Evolutionary conservation across 306 rosid genomes (phyloP), one percentile per base, ranked within the genome.

Genomic region (Chamaecrista fasciculata): DNA sequence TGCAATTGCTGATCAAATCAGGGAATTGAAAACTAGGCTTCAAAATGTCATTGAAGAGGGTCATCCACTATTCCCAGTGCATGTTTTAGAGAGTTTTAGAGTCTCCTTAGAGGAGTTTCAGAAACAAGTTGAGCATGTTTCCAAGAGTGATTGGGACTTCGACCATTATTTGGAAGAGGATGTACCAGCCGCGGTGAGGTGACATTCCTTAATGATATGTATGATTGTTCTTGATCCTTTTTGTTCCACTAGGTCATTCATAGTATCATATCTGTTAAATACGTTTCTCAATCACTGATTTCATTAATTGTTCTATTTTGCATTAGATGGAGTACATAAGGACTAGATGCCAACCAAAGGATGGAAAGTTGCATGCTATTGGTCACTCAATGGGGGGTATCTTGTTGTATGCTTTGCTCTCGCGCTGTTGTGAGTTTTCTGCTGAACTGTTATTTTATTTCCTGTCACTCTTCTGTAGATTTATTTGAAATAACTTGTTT

Each of bases 331-430:
- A 86, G 79, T 86, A 93, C 77, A 86, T 93, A 84, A 86, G 80
- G 78, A 75, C 71, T 72, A 81, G 73, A 7, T 80, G 91, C 79
- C 78, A 85, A 72, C 97, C 97, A 46, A 81, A 59, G 60, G 96
- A 90, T 76, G 96, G 96, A 24, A 90, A 85, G 76, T 75, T 93
- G 74, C 84, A 84, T 15, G 96, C 96, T 2, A 79, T 93, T 59
- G 98, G 98, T 72, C 98, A 90, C 82, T 93, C 98, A 20, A 90
- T 93, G 98, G 98, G 98, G 12, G 97, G 98, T 69, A 93, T 90
- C 68, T 80, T 93, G 85, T 84, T 93, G 51, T 93, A 93, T 80
- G 91, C 97, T 16, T 83, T 40, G 84, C 87, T 93, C 79, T 85
- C 97, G 11, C 79, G 77, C 10, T 73, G 73, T 74, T 40, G 96